Evolutionary conservation across 1,284 basidiomycete species (phyloP), one percentile per base, ranked within the genome.

Genomic region (Golubevia pallescens): DNA sequence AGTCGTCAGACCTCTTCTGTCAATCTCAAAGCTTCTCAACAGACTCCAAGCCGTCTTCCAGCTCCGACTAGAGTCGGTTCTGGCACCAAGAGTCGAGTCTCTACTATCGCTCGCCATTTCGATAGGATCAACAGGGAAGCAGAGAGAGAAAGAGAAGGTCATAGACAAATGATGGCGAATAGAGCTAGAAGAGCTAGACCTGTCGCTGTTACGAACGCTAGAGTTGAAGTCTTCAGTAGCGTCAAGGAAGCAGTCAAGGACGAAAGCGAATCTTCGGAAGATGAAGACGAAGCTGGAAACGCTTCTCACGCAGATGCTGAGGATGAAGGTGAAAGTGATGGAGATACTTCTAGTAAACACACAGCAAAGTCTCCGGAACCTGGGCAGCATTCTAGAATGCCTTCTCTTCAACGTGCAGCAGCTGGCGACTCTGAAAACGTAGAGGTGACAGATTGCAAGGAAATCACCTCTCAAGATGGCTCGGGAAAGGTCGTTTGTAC

Each of bases 191-290:
- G 93, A 55, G 93, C 94, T n/a, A 91, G 96, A 51, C 96, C 97
- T 1, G 94, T 99, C 6, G 93, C 92, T 5, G 92, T 92, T 38
- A 93, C 95, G 2, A 90, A 92, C 62, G 94, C 94, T 5, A 94
- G 92, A 68, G 93, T 98, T 0, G 92, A 95, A 80, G 90, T 98
- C 51, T 90, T 97, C 57, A 92, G 93, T 72, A 97, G 93, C 77
- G 90, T 97, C 70, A 92, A 93, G 78, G 95, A 97, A 78, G 95
- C 93, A 0, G 93, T 97, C 77, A 90, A 90, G 67, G 95, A 97
- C 77, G 93, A 95, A 73, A 56, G 28, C 10, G 48, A 59, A 3
- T 21, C 55, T 7, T 92, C 91, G 51, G 87, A 87, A 48, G 77
- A 75, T 32, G 75, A 79, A 32, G 68, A 73, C 32, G 66, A 61